These are phyloP conservation scores for Vigna angularis DNA, from an alignment of 306 rosid genomes.

Conservation along the genomic window DNA sequence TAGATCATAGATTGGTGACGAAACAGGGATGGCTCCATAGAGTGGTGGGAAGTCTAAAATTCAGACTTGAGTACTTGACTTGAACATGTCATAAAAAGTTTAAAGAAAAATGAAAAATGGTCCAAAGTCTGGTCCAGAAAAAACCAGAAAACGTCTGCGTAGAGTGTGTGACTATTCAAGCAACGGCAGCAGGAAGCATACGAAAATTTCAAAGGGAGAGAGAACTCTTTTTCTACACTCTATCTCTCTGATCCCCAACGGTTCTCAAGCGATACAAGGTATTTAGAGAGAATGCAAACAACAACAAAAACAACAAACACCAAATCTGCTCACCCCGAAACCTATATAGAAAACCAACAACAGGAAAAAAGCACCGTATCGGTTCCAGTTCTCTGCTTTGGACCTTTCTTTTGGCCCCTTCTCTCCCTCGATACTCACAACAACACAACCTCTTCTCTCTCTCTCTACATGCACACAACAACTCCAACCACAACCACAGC, in stretches of 20 bases:
- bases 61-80: slow-evolving; percentile 37
- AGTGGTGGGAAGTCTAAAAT: slow-evolving; percentile 30
- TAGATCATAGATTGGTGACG: background rate
- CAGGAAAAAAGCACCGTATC: slow-evolving; percentile 57
- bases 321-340: slow-evolving; percentile 62
- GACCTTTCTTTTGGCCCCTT: slow-evolving; percentile 84
- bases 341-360: slow-evolving; percentile 59
- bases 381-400: slow-evolving; percentile 78
- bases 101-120: slow-evolving; percentile 37
- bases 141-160: background rate
- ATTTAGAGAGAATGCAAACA: slow-evolving; percentile 51
- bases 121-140: slow-evolving; percentile 39
- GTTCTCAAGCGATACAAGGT: slow-evolving; percentile 41
- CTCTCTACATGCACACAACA: slow-evolving; percentile 12
- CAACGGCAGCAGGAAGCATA: slow-evolving; percentile 1
- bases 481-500: slow-evolving; percentile 47
- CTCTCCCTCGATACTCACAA: slow-evolving; percentile 65
- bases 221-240: background rate
- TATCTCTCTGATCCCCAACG: slow-evolving; percentile 52
- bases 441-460: background rate
- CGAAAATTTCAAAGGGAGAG: background rate
- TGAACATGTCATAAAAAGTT: background rate
- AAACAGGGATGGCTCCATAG: slow-evolving; percentile 8
- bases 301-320: slow-evolving; percentile 70
- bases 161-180: slow-evolving; percentile 50